phyloP scores from a whole-genome alignment of 768 basidiomycete species.

The Suillus subaureus region DNA sequence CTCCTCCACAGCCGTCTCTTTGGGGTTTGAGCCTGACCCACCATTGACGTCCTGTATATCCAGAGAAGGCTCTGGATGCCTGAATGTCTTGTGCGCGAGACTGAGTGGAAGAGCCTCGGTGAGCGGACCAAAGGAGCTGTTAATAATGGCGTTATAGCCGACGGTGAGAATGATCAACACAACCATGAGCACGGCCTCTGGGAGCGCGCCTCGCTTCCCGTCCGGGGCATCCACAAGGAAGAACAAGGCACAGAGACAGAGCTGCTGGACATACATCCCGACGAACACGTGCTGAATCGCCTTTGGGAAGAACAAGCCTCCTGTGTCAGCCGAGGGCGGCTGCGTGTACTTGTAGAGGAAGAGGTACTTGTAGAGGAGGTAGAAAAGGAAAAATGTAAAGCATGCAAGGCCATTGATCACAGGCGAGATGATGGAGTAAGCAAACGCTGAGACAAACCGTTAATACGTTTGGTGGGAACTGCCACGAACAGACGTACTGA shows the following conservation, averaged over 20 bases:
- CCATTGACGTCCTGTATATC: neutral
- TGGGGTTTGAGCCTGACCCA: conserved; percentile 20
- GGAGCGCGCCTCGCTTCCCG: conserved; percentile 54
- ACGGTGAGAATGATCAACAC: conserved; percentile 80
- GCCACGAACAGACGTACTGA: conserved; percentile 52
- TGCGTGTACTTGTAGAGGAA: conserved; percentile 83
- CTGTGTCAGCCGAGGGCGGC: conserved; percentile 71
- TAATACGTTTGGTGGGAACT: conserved; percentile 9
- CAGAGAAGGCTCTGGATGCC: conserved; percentile 21
- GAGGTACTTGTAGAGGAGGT: conserved; percentile 82
- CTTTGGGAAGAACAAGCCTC: conserved; percentile 94
- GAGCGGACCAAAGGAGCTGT: conserved; percentile 81
- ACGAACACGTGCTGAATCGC: conserved; percentile 94
- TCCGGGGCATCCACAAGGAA: conserved; percentile 75
- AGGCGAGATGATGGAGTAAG: conserved; percentile 89
- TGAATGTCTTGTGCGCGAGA: conserved; percentile 70
- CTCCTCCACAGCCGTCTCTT: conserved; percentile 13
- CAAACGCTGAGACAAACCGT: conserved; percentile 48
- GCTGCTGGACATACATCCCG: conserved; percentile 88
- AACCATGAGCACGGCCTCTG: conserved; percentile 83
- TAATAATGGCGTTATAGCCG: conserved; percentile 73
- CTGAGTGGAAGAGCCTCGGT: conserved; percentile 74
- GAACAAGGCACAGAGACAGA: conserved; percentile 86
- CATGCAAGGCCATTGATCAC: conserved; percentile 91
- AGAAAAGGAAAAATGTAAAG: conserved; percentile 82